phyloP scores from a whole-genome alignment of 2,329 filamentous ascomycete species.

The Calonectria henricotiae region DNA sequence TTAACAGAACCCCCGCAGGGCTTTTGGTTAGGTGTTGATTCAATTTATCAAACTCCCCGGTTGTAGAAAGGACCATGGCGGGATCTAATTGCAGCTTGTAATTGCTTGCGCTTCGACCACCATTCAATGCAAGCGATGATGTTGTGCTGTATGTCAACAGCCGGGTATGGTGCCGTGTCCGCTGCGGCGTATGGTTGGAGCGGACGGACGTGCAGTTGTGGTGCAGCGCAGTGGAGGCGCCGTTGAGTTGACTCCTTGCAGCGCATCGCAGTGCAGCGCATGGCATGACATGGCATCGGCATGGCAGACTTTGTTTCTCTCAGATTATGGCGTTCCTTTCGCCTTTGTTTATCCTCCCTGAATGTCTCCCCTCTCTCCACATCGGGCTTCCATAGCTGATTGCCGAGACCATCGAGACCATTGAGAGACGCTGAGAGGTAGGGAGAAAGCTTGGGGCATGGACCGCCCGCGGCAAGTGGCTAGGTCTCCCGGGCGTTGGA shows the following conservation, averaged over 20 bases:
- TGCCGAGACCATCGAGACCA: neutral
- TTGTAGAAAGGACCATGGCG: conserved; percentile 1
- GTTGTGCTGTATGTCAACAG: conserved; percentile 15
- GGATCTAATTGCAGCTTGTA: conserved; percentile 15
- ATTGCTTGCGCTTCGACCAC: conserved; percentile 19
- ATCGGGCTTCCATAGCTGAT: neutral
- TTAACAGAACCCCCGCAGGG: neutral
- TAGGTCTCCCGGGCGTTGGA: conserved; percentile 10
- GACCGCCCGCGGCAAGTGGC: conserved; percentile 12
- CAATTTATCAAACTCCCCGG: conserved; percentile 30
- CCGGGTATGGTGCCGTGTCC: conserved; percentile 10
- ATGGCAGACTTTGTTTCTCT: neutral
- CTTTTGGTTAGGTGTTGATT: conserved; percentile 21
- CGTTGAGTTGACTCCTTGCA: conserved; percentile 7
- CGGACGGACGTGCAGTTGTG: conserved; percentile 12
- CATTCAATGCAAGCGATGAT: conserved; percentile 16
- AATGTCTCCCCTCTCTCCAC: neutral
- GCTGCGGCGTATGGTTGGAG: conserved; percentile 8
- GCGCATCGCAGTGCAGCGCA: conserved; percentile 23
- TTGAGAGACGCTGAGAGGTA: neutral
- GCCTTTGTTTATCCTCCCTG: conserved; percentile 14
- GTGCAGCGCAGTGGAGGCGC: conserved; percentile 3
- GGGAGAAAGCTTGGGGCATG: conserved; percentile 20
- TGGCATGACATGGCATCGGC: conserved; percentile 13
- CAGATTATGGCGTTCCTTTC: conserved; percentile 31